Conservation (phyloP, 129 eudicot species). For the Pseudognaphalium luteoalbum region DNA sequence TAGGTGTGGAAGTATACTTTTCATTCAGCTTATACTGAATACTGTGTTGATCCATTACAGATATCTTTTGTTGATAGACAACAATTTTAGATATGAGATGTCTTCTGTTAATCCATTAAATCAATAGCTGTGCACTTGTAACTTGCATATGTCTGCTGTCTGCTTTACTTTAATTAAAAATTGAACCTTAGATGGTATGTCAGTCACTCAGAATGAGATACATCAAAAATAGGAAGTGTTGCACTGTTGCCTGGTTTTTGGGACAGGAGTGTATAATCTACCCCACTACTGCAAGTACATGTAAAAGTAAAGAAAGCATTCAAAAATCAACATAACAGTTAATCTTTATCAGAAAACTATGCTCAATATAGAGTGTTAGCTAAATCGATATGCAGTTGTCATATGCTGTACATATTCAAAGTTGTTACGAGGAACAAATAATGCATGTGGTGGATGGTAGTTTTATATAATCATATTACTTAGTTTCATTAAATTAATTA, state of each 20-base stretch:
- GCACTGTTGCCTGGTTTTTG: background rate
- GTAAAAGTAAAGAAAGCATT: background rate
- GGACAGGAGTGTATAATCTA: background rate
- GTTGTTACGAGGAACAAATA: conserved; percentile 7
- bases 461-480: background rate
- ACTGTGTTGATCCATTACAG: too few species aligned
- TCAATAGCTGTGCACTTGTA: background rate
- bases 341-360: background rate
- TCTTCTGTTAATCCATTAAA: conserved; percentile 6
- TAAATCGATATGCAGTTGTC: background rate
- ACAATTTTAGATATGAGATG: background rate
- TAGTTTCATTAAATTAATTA: background rate
- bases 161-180: background rate
- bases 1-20: background rate
- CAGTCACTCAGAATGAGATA: background rate
- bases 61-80: background rate
- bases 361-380: conserved; percentile 6
- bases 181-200: background rate
- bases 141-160: background rate
- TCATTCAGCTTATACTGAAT: background rate
- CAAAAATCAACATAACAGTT: background rate
- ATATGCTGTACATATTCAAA: conserved; percentile 10
- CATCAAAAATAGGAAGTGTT: background rate
- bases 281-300: conserved; percentile 6
- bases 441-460: background rate